These are phyloP conservation scores for Odontarrhena argentea DNA, from an alignment of 345 rosid species.

Conservation along the genomic window DNA sequence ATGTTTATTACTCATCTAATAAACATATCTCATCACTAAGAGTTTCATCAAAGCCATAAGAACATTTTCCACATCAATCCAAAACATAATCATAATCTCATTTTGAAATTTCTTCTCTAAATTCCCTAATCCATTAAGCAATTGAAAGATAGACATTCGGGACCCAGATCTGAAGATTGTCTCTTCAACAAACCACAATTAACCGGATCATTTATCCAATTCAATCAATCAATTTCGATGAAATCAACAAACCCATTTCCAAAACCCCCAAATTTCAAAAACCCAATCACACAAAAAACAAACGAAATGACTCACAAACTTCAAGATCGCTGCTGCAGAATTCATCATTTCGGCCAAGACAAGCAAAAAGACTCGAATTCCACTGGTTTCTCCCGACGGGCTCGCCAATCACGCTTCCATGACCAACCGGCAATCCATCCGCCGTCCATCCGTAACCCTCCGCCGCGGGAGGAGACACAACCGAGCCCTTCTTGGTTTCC, in stretches of 20 bases:
- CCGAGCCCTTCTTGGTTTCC: conserved; percentile 22
- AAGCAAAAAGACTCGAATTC: conserved; percentile 68
- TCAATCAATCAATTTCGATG: conserved; percentile 1
- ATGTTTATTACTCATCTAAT: too few species aligned
- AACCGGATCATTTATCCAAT: background rate
- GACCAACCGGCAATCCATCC: conserved; percentile 71
- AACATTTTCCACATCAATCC: background rate
- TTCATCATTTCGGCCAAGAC: conserved; percentile 88
- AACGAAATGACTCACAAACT: conserved; percentile 73
- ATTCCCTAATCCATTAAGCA: background rate
- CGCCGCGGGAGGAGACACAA: conserved; percentile 30
- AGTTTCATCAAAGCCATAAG: conserved; percentile 20
- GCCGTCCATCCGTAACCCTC: conserved; percentile 71
- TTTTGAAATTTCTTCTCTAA: background rate
- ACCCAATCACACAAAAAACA: background rate
- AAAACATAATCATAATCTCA: background rate
- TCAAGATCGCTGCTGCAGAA: conserved; percentile 98
- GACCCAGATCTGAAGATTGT: conserved; percentile 7
- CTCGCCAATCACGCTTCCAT: conserved; percentile 88
- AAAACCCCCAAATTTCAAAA: background rate
- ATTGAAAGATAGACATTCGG: background rate
- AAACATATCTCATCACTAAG: background rate
- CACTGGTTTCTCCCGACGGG: conserved; percentile 74
- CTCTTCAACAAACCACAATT: background rate
- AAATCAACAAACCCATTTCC: background rate